Evolutionary conservation across 192 early-diverging fungal genomes (phyloP), one percentile per base, ranked within the genome.

Genomic region (Endogone sp.): DNA sequence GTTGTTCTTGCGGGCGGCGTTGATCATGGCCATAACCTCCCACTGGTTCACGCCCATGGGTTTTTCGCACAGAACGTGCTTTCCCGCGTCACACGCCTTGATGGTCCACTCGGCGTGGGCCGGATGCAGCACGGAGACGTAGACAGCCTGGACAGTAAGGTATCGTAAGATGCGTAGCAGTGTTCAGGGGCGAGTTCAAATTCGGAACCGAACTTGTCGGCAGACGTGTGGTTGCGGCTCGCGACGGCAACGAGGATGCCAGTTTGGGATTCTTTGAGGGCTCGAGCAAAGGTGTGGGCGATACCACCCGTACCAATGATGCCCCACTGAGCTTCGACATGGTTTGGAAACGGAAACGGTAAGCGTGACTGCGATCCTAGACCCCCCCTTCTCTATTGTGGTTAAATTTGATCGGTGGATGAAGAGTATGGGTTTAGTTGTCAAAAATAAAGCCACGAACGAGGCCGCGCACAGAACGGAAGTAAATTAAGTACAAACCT

Each of bases 121-220:
- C 56, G 82, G 79, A 65, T 89, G 85, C 20, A 90, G 90, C 2
- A 87, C 85, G 32, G 85, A 86, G 29, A 93, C 84, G 27, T 91
- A 77, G 20, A 92, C 86, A 20, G 90, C 78, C 28, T 91, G 80
- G 29, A 93, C 79, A 90, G 64, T 30, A 92, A 60, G 8, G 84
- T 79, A 2, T 81, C 75, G 29, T 84, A 78, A 22, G 75, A 77
- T 9, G 70, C 67, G 25, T 84, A 80, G 55, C 75, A 77, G 25
- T 56, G 22, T 0, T 49, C 29, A 2, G 29, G 25, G 3, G 28
- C 20, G 8, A 77, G 20, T 20, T 60, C 71, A 28, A 63, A 73
- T 3, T 64, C 49, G 2, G 64, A 20, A 21, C 75, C 75, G 61
- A 77, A 77, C 4, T 2, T 29, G 9, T 59, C n/a, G 8, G 75